Evolutionary conservation across 306 rosid species (phyloP), one percentile per base, ranked within the genome.

Genomic region (Lithocarpus polystachyus): DNA sequence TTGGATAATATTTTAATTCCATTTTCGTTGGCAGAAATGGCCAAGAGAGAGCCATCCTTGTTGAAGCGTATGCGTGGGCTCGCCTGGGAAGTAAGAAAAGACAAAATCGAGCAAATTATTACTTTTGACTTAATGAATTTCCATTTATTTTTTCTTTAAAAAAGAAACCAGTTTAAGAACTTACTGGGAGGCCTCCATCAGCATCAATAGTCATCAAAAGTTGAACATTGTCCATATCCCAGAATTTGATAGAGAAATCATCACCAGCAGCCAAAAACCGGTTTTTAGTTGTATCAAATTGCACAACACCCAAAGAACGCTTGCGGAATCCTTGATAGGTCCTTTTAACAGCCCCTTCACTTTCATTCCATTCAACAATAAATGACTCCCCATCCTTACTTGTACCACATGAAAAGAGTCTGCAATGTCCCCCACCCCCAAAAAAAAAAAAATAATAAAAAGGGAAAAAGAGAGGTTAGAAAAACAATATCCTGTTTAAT

Each of bases 391-490:
- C 99, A 0, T 91, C 99, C 84, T 91, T 91, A 84, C 93, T 91
- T 48, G 99, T 95, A 70, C 99, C 99, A 48, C 99, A 95, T 62
- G 99, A 95, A 84, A 95, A 95, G 64, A 95, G 98, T 89, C 99
- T 93, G 76, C 60, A 81, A 82, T 10, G 72, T 33, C 40, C 35
- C n/a, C 1, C 13, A 15, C 33, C 65, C 65, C 53, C 17, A 0
- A 48, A 48, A 45, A 45, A 43, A 48, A 48, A 48, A 48, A 43
- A 48, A 48, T 12, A 48, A 37, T 37, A 37, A 12, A 48, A 48
- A 48, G 53, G 53, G 53, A 15, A 29, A 64, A 62, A 29, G 5
- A 17, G 6, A 5, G 17, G n/a, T 22, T 59, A 71, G 20, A 61
- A 18, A 73, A 54, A 73, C 35, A 75, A 53, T 76, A 73, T 11